phyloP scores from a whole-genome alignment of 352 stramenopile genomes.

The Phytophthora litchii region DNA sequence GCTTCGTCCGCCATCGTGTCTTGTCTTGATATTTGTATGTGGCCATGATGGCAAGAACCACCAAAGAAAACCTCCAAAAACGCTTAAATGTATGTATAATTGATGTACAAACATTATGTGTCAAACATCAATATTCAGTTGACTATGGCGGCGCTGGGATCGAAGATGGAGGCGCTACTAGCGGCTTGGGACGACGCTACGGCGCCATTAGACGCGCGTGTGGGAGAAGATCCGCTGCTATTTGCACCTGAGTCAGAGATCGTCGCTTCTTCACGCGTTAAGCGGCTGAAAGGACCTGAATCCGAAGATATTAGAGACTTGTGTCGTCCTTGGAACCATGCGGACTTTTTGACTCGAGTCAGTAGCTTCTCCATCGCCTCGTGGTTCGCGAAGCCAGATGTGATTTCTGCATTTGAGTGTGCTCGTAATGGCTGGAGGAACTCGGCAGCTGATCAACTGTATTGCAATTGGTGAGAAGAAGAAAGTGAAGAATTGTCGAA shows the following conservation, averaged over 20 bases:
- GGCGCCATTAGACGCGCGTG: conserved; percentile 34
- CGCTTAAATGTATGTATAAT: neutral
- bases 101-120: neutral
- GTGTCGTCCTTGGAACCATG: conserved; percentile 57
- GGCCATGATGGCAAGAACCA: neutral
- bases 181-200: conserved; percentile 41
- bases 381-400: conserved; percentile 69
- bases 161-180: conserved; percentile 34
- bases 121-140: conserved; percentile 2
- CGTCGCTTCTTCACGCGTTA: neutral
- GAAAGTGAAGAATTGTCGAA: neutral
- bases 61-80: neutral
- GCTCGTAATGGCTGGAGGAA: conserved; percentile 65
- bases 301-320: neutral
- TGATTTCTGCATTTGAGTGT: conserved; percentile 51
- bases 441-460: conserved; percentile 46
- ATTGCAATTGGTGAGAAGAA: conserved; percentile 42
- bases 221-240: conserved; percentile 26
- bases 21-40: conserved; percentile 37
- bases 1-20: conserved; percentile 42
- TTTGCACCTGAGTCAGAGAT: conserved; percentile 15
- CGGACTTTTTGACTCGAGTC: conserved; percentile 55
- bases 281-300: conserved; percentile 3
- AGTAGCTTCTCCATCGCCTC: conserved; percentile 57
- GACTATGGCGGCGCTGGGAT: conserved; percentile 9